Percentiles rank a stretch among this genome's conserved stretches.
phyloP scores from a whole-genome alignment of 73 alveolate genomes.

The Effrenium voratum region DNA sequence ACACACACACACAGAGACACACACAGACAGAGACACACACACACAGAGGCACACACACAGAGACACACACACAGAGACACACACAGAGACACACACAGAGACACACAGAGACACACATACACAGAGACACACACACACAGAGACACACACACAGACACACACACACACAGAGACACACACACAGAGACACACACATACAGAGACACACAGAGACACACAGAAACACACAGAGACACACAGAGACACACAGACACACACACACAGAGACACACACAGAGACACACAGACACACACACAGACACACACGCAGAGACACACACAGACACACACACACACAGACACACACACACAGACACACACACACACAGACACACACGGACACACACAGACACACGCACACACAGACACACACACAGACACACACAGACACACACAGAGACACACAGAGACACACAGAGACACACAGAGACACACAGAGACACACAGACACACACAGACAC shows the following conservation, averaged over 20 bases:
- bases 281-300: slow-evolving; percentile 17
- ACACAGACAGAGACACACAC: slow-evolving; percentile 15
- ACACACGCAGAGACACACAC: slow-evolving; percentile 17
- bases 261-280: slow-evolving; percentile 9
- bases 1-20: slow-evolving; percentile 14
- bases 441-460: slow-evolving; percentile 9
- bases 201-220: slow-evolving; percentile 10
- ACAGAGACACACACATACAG: slow-evolving; percentile 9
- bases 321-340: slow-evolving; percentile 17
- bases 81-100: slow-evolving; percentile 15
- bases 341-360: slow-evolving; percentile 23
- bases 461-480: slow-evolving; percentile 16
- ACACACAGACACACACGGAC: slow-evolving; percentile 17
- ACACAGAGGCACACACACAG: slow-evolving; percentile 16
- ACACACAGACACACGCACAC: slow-evolving; percentile 24
- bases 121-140: slow-evolving; percentile 17
- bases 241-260: slow-evolving; percentile 23
- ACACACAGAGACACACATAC: slow-evolving; percentile 22
- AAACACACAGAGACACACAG: slow-evolving; percentile 9
- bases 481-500: background rate
- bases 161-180: slow-evolving; percentile 28
- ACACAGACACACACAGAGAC: slow-evolving; percentile 10
- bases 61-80: slow-evolving; percentile 14
- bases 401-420: slow-evolving; percentile 23
- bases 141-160: slow-evolving; percentile 23